Conservation (phyloP, 352 stramenopile genomes). For the Globisporangium uncinulatum region DNA sequence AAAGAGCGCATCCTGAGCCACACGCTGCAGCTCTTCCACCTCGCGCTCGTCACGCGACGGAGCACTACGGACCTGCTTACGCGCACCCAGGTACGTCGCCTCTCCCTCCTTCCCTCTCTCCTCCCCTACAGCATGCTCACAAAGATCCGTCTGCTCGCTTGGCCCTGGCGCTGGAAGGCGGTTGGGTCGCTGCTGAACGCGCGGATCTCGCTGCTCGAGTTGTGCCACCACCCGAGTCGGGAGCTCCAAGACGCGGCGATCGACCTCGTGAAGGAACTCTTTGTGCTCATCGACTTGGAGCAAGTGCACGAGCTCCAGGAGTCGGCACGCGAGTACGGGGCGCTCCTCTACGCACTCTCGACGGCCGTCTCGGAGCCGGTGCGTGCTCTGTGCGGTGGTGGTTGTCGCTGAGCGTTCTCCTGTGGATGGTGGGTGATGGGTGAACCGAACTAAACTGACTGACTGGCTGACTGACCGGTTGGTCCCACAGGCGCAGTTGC, state of each 20-base stretch:
- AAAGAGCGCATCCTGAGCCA: constrained; percentile 33
- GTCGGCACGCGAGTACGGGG: constrained; percentile 67
- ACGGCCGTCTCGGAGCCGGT: constrained; percentile 30
- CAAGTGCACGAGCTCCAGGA: constrained; percentile 80
- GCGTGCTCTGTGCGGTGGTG: constrained; percentile 10
- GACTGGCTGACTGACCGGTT: neutral
- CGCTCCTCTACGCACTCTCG: constrained; percentile 61
- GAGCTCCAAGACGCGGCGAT: constrained; percentile 49
- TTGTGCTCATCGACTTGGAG: constrained; percentile 61
- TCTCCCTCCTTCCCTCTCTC: too few species aligned
- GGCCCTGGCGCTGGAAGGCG: constrained; percentile 14
- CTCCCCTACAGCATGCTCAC: too few species aligned
- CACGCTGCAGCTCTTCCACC: constrained; percentile 60
- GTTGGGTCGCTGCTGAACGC: constrained; percentile 62
- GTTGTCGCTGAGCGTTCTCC: too few species aligned
- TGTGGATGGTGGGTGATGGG: neutral
- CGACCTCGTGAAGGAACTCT: constrained; percentile 73
- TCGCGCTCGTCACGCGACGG: constrained; percentile 52
- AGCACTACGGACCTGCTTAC: constrained; percentile 46
- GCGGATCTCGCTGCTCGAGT: constrained; percentile 52
- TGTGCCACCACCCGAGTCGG: constrained; percentile 49
- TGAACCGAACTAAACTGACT: neutral
- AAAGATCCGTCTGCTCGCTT: too few species aligned
- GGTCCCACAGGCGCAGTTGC: neutral
- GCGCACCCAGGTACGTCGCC: constrained; percentile 27